Percentiles rank a stretch among this genome's conserved stretches.
These are phyloP conservation scores for Trichosporon inkin DNA, from an alignment of 1,284 basidiomycete species.

Conservation along the genomic window DNA sequence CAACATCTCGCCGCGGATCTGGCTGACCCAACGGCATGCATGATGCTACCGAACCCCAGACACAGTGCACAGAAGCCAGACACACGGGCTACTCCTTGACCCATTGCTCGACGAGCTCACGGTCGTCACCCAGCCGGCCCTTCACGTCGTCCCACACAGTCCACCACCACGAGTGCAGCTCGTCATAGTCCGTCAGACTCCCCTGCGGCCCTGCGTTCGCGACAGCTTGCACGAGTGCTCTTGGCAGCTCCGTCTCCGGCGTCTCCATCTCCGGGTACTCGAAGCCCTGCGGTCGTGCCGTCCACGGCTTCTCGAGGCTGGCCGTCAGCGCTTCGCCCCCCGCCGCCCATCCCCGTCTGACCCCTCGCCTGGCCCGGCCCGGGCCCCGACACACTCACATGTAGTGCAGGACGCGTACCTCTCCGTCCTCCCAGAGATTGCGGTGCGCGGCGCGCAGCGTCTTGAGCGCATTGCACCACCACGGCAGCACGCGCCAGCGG, in stretches of 20 bases:
- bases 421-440: constrained; percentile 50
- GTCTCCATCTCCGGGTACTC: neutral
- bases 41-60: too few relatives aligned
- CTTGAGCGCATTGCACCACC: constrained; percentile 54
- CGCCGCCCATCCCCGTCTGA: neutral
- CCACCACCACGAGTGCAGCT: constrained; percentile 51
- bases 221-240: constrained; percentile 33
- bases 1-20: neutral
- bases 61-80: neutral
- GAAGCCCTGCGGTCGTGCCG: constrained; percentile 24
- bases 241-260: constrained; percentile 20
- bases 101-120: neutral
- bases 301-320: constrained; percentile 50
- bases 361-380: neutral
- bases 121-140: neutral
- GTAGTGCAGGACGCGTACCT: constrained; percentile 50
- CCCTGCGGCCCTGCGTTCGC: constrained; percentile 27
- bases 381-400: constrained; percentile 36
- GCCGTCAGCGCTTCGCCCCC: neutral
- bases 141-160: constrained; percentile 41
- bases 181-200: constrained; percentile 37
- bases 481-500: constrained; percentile 50
- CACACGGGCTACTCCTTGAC: neutral
- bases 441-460: constrained; percentile 49
- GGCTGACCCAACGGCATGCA: neutral